Evolutionary conservation across 2,329 filamentous ascomycete genomes (phyloP).

Genomic region (Fusarium luffae): DNA sequence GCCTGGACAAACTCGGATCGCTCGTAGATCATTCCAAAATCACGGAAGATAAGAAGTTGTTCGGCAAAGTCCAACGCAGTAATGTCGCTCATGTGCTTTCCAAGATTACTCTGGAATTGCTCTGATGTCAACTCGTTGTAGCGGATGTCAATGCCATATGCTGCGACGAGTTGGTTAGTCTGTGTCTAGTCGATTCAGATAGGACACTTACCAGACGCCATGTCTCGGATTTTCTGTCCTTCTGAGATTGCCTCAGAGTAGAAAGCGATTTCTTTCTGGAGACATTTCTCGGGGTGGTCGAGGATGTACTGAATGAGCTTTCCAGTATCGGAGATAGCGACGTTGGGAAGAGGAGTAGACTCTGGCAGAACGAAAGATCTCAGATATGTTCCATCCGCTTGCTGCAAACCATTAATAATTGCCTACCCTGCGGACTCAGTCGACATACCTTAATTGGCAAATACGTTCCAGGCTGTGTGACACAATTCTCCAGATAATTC

Average conservation of each 20-base stretch:
- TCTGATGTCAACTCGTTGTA: not conserved
- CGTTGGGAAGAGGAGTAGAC: not conserved
- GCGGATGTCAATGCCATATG: not conserved
- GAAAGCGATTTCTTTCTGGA: not conserved
- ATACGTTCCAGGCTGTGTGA: not conserved
- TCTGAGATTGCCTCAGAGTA: not conserved
- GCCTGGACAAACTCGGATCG: conserved; percentile 1
- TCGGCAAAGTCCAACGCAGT: conserved; percentile 8
- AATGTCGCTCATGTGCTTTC: not conserved
- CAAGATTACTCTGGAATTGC: not conserved
- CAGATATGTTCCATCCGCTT: conserved; percentile 7
- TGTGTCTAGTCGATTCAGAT: accelerated
- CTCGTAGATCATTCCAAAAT: conserved; percentile 5
- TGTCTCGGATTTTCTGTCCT: not conserved
- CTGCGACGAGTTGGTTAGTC: accelerated
- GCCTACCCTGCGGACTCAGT: accelerated
- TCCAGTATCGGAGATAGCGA: not conserved
- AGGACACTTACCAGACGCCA: not conserved
- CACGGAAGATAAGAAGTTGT: conserved; percentile 1
- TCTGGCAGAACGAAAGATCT: conserved; percentile 1
- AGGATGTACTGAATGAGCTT: conserved; percentile 8
- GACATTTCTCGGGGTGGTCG: not conserved
- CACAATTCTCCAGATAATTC: conserved; percentile 7
- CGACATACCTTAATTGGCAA: not conserved
- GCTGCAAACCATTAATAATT: not conserved